Evolutionary conservation across 2,329 filamentous ascomycete genomes (phyloP), one percentile per base, ranked within the genome.

Genomic region (Botrytis galanthina): DNA sequence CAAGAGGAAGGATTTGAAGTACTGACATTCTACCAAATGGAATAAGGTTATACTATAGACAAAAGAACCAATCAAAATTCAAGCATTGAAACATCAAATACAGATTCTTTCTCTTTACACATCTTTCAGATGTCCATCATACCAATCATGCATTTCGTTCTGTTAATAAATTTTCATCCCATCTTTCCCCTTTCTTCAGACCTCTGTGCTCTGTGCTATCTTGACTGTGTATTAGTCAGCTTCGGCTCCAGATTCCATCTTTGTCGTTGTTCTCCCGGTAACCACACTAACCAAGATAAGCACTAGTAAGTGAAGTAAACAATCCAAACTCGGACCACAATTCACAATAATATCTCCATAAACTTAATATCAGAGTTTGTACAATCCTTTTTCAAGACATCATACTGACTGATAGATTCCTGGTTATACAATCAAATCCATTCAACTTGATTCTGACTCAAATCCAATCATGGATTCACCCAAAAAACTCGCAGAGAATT

Each of bases 401-500:
- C 8, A 46, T 57, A 22, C 54, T 9, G n/a, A 70, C 42, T 60
- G 42, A 60, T 60, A 35, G 7, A 37, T 61, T 35, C n/a, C 37
- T 46, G 29, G 18, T 32, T 16, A 29, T 57, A 70, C 37, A 46
- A 70, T n/a, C 37, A 70, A 35, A 29, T 57, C 7, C 51, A 57
- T 57, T 57, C 51, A 16, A 57, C 51, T 32, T 29, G 14, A 32
- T 32, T 18, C 51, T 8, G n/a, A 29, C 14, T 57, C 51, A 57
- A 46, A 35, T 32, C 20, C 39, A n/a, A 66, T 57, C 26, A 87
- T 86, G 85, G 84, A 86, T 76, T 74, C 77, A 73, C 81, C 79
- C 75, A 82, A 83, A 78, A 87, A 86, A 80, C 86, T 85, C 77
- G 83, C 85, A 75, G 86, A 69, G 66, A 69, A 69, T 26, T 69